A percentile compares a stretch with the other conserved stretches of the same genome.
These are phyloP conservation scores for Cornus suecica DNA, from an alignment of 148 eudicot species.

Conservation along the genomic window DNA sequence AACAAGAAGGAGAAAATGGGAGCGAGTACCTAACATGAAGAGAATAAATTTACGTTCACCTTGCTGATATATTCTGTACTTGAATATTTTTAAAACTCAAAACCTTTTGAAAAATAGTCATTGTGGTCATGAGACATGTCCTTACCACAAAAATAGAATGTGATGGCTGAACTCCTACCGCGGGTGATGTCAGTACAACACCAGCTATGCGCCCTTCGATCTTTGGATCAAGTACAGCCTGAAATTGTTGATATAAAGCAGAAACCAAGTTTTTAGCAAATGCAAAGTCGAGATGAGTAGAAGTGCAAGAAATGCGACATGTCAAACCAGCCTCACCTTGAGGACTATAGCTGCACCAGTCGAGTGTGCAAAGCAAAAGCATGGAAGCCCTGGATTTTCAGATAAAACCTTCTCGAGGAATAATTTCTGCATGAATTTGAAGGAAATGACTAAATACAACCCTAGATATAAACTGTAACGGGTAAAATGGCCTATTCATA, in stretches of 20 bases:
- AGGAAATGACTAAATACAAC: neutral
- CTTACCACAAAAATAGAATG: constrained; percentile 77
- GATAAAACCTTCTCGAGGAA: constrained; percentile 47
- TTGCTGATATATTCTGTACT: too few relatives aligned
- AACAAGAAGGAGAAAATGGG: constrained; percentile 62
- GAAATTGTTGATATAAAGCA: constrained; percentile 14
- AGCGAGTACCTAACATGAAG: constrained; percentile 57
- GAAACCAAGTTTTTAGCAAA: neutral
- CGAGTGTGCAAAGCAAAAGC: constrained; percentile 89
- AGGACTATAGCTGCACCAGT: constrained; percentile 85
- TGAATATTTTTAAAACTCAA: too few relatives aligned
- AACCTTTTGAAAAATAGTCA: too few relatives aligned
- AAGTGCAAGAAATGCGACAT: neutral
- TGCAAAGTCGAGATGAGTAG: neutral
- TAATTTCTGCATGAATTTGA: constrained; percentile 37
- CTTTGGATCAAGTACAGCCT: constrained; percentile 72
- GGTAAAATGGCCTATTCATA: neutral
- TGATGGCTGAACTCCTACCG: constrained; percentile 72
- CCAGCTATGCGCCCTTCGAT: constrained; percentile 49
- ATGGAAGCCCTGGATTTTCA: constrained; percentile 67
- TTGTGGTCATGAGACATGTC: neutral
- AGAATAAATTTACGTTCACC: neutral
- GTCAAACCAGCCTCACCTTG: constrained; percentile 32
- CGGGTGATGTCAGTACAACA: constrained; percentile 72
- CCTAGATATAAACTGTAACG: neutral